Conservation (phyloP, 1,139 yeast species). For the Kodamaea plutei region DNA sequence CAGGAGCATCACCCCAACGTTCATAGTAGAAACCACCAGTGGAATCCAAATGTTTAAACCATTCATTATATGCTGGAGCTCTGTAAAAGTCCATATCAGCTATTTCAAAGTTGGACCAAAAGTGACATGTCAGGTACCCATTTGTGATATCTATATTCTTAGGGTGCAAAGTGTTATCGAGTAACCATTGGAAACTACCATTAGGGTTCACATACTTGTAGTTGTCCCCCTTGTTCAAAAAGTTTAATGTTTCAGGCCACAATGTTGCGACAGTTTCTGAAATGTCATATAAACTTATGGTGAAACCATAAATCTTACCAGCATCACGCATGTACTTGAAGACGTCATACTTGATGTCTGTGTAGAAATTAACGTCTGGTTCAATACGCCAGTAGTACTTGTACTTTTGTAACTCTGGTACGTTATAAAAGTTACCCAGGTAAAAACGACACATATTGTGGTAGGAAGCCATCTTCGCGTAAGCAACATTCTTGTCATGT, state of each 20-base stretch:
- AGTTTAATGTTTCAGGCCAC: conserved; percentile 68
- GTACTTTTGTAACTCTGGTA: conserved; percentile 53
- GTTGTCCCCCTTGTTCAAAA: conserved; percentile 52
- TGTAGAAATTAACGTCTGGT: conserved; percentile 66
- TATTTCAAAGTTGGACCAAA: conserved; percentile 84
- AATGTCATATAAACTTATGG: conserved; percentile 63
- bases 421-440: conserved; percentile 58
- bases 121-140: conserved; percentile 83
- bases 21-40: conserved; percentile 82
- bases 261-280: conserved; percentile 57
- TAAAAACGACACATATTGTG: conserved; percentile 79
- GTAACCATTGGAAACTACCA: conserved; percentile 69
- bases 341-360: conserved; percentile 69
- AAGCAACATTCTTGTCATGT: conserved; percentile 49
- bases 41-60: conserved; percentile 61
- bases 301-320: conserved; percentile 65
- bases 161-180: conserved; percentile 63
- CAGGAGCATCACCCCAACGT: conserved; percentile 93
- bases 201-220: conserved; percentile 52
- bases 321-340: conserved; percentile 70
- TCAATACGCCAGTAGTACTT: conserved; percentile 78
- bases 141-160: conserved; percentile 46
- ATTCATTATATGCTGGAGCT: conserved; percentile 57
- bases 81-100: conserved; percentile 80
- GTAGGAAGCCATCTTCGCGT: conserved; percentile 60